phyloP scores from a whole-genome alignment of 306 rosid genomes.

The Pyrus bretschneideri region DNA sequence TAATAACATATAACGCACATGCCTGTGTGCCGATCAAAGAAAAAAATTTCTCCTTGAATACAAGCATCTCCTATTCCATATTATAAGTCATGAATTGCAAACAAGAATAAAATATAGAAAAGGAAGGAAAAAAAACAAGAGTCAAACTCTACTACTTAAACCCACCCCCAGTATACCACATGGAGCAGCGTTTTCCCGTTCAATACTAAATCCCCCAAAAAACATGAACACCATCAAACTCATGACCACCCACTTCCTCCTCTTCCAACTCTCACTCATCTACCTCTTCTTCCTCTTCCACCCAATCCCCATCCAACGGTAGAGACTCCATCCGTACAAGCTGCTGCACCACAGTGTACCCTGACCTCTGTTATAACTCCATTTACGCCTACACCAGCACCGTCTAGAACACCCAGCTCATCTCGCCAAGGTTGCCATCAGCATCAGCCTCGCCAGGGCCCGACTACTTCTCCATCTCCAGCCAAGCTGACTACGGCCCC shows the following conservation, averaged over 20 bases:
- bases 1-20: too few species aligned
- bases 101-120: too few species aligned
- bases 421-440: constrained; percentile 74
- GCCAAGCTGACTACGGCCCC: constrained; percentile 44
- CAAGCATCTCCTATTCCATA: too few species aligned
- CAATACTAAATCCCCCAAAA: background rate
- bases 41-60: too few species aligned
- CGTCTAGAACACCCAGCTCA: constrained; percentile 57
- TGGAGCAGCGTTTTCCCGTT: background rate
- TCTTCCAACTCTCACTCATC: background rate
- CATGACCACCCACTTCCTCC: background rate
- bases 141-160: too few species aligned
- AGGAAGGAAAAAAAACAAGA: too few species aligned
- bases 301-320: constrained; percentile 9
- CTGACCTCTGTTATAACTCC: constrained; percentile 67
- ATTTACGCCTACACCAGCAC: constrained; percentile 78
- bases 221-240: background rate
- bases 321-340: constrained; percentile 68
- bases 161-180: background rate
- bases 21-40: too few species aligned
- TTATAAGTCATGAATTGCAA: too few species aligned
- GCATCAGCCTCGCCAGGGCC: constrained; percentile 58
- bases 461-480: constrained; percentile 48
- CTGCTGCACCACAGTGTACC: constrained; percentile 69
- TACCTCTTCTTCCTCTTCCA: background rate